These are phyloP conservation scores for Saprolegnia parasitica DNA, from an alignment of 352 stramenopile species.

Conservation along the genomic window DNA sequence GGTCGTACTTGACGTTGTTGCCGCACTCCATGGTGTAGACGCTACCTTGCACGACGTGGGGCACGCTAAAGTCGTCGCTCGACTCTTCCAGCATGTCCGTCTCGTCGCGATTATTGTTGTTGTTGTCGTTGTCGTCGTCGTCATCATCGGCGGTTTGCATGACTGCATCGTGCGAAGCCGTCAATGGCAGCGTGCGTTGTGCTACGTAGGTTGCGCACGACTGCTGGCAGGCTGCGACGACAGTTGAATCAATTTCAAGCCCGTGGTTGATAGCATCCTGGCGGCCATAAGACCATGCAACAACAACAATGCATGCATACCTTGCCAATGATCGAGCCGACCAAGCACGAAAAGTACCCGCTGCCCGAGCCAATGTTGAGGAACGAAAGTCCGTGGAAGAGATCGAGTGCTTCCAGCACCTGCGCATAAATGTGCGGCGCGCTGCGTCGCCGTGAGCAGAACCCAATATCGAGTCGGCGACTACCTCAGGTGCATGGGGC, in stretches of 20 bases:
- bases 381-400: conserved; percentile 28
- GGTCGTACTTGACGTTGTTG: conserved; percentile 29
- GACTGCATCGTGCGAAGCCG: neutral
- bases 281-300: neutral
- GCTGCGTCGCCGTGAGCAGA: conserved; percentile 1
- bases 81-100: neutral
- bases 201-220: neutral
- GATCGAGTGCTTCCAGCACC: conserved; percentile 30
- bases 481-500: conserved; percentile 22
- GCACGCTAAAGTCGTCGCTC: conserved; percentile 6
- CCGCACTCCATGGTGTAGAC: conserved; percentile 14
- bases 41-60: conserved; percentile 1
- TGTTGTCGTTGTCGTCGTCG: conserved; percentile 13
- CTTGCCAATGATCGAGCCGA: conserved; percentile 30
- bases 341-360: conserved; percentile 32
- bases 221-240: conserved; percentile 1
- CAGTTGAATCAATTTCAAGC: conserved; percentile 24
- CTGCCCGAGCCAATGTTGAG: conserved; percentile 32
- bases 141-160: neutral
- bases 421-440: conserved; percentile 33
- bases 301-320: conserved; percentile 6
- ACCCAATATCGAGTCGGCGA: neutral
- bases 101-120: neutral
- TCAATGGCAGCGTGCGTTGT: neutral
- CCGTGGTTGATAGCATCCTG: conserved; percentile 30